Percentiles rank a stretch among this genome's conserved stretches.
phyloP scores from a whole-genome alignment of 1,139 yeast genomes.

The Diutina mesorugosa region DNA sequence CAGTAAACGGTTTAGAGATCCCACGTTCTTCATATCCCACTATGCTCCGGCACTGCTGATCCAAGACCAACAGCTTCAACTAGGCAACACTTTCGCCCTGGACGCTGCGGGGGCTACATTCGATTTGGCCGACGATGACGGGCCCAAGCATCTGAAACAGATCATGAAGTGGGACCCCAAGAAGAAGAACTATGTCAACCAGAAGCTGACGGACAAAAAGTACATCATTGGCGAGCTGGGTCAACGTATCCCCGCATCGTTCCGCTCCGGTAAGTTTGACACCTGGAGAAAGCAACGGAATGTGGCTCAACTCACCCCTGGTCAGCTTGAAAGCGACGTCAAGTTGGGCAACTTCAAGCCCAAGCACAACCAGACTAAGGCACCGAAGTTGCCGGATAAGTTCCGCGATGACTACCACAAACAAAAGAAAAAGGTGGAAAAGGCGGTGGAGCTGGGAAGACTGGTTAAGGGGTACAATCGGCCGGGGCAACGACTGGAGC shows the following conservation, averaged over 20 bases:
- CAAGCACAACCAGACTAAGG: conserved; percentile 62
- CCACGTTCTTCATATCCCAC: conserved; percentile 77
- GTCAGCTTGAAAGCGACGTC: conserved; percentile 34
- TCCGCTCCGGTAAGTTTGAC: conserved; percentile 82
- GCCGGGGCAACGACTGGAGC: conserved; percentile 43
- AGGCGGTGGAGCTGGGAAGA: conserved; percentile 68
- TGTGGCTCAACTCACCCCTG: conserved; percentile 37
- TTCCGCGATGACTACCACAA: conserved; percentile 75
- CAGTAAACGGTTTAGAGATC: conserved; percentile 54
- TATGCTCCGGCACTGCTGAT: conserved; percentile 73
- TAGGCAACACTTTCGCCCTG: conserved; percentile 53
- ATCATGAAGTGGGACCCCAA: conserved; percentile 89
- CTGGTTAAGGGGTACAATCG: conserved; percentile 57
- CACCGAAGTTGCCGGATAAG: conserved; percentile 86
- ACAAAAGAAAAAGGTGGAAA: conserved; percentile 74
- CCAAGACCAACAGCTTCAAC: conserved; percentile 70
- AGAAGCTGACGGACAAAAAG: conserved; percentile 70
- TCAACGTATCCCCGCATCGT: conserved; percentile 83
- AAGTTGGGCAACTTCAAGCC: conserved; percentile 30
- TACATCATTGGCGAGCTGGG: conserved; percentile 94
- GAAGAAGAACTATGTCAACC: conserved; percentile 80
- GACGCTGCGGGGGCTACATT: conserved; percentile 79
- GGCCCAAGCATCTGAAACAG: conserved; percentile 48
- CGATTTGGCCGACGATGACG: conserved; percentile 75
- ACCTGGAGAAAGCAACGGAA: conserved; percentile 77